Evolutionary conservation across 2,329 filamentous ascomycete genomes (phyloP), one percentile per base, ranked within the genome.

Genomic region (Magnaporthiopsis rhizophila): DNA sequence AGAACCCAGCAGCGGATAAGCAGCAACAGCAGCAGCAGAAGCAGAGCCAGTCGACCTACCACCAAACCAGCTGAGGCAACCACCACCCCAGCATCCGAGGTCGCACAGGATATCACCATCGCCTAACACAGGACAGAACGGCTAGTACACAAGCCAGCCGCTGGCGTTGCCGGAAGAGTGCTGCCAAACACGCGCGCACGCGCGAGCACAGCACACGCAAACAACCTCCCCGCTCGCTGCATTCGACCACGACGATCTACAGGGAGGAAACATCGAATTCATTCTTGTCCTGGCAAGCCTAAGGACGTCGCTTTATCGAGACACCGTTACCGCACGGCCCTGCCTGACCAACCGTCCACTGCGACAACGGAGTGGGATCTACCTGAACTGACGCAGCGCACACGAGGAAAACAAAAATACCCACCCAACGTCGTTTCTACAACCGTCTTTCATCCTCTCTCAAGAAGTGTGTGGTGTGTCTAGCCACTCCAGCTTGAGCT

Each of bases 291-390:
- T 21, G 45, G 45, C 45, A 21, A 53, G 21, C n/a, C n/a, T 53
- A 61, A 21, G 28, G 50, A 45, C 38, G 56, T 61, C 64, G 13
- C 38, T 3, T 45, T 45, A 15, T 67, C 68, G 65, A 68, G 66
- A 68, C 66, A 69, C 58, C 62, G 60, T 59, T 53, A 56, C 65
- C 36, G 65, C 66, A 64, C 57, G 63, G 65, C 62, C 67, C 67
- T 69, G 66, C 68, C 68, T 66, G 66, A 64, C 68, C 67, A 63
- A 65, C 65, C 5, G 13, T 21, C 45, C 18, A 53, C 8, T 21
- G 45, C 38, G 24, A 53, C 45, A 24, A 24, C 45, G 45, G 45
- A 24, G n/a, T 21, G 11, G 45, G 7, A 53, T n/a, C 45, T 53
- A 24, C n/a, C n/a, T 53, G 45, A 13, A 53, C 45, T 18, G 38